Base-by-base conservation (phyloP, 2,329 filamentous ascomycete genomes). In the Aschersonia sp. region DNA sequence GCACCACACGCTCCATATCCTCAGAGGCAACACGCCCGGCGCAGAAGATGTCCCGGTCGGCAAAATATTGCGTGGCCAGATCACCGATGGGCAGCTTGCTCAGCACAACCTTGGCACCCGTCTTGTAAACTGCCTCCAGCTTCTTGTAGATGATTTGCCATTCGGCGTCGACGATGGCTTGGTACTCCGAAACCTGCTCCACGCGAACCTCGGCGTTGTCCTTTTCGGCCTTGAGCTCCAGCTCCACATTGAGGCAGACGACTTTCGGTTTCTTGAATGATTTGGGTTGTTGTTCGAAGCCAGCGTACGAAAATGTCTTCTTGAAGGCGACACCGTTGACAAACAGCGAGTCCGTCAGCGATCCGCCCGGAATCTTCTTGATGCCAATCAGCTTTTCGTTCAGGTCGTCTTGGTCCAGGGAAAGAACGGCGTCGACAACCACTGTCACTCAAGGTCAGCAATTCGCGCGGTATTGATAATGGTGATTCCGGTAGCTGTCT, bases 71-170 rank as follows among this genome's bases (percentile, higher is more conserved):
- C 48, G 92, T 98, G 51, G 92, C 92, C 61, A 98, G 71, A 72
- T 98, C 92, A 61, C 92, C 92, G 60, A 98, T 97, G 41, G 92
- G 92, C 52, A 97, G 76, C 71, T 96, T 97, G 69, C 87, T 95
- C 49, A 98, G 81, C 42, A 98, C 88, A 46, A 98, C 88, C 78
- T 96, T 95, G 54, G 92, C 92, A 47, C 92, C 92, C 5, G 90
- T 96, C 68, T 90, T 82, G 76, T 90, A 79, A 47, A 95, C 71
- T 45, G 90, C 87, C 71, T 98, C 92, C 64, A 98, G 85, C 76
- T 98, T 98, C 75, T 96, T 90, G 79, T 84, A 97, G 67, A 98
- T 98, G 63, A 98, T 98, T 68, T 96, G 88, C 92, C 92, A 98
- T 69, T 98, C 92, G 32, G 92, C 92, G 62, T 98, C 92, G 63